phyloP scores from a whole-genome alignment of 352 stramenopile genomes.

The Phytopythium delawarense region DNA sequence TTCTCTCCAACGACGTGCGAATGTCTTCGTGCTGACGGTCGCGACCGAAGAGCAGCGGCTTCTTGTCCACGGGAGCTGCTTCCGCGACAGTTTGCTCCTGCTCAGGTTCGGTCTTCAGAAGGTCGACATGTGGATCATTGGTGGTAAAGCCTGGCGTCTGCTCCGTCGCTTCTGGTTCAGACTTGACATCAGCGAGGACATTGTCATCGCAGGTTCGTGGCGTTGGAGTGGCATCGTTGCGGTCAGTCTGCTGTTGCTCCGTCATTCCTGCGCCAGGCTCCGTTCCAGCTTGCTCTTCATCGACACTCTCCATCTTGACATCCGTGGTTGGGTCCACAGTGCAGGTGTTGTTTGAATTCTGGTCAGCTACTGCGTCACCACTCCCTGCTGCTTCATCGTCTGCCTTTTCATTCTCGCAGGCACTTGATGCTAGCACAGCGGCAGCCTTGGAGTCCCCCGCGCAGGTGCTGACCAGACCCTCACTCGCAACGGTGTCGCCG shows the following conservation, averaged over 20 bases:
- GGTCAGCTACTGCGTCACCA: too few species aligned
- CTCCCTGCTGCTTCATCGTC: too few species aligned
- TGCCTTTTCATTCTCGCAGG: too few species aligned
- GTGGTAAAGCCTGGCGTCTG: too few species aligned
- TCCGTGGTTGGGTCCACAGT: background rate
- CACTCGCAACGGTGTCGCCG: background rate
- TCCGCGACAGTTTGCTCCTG: background rate
- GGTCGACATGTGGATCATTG: too few species aligned
- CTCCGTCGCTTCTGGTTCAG: background rate
- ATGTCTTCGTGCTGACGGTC: constrained; percentile 40
- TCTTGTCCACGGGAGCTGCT: background rate
- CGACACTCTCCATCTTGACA: background rate
- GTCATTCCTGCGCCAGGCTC: background rate
- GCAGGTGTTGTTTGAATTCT: too few species aligned
- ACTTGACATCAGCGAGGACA: background rate
- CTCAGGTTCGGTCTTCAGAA: background rate
- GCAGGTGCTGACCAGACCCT: background rate
- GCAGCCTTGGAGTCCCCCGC: too few species aligned
- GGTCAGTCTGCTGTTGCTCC: background rate
- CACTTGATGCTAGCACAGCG: too few species aligned
- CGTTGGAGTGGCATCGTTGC: background rate
- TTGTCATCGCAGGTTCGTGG: background rate
- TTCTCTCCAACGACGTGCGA: constrained; percentile 39
- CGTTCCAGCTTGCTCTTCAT: background rate
- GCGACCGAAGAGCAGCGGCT: constrained; percentile 33